Evolutionary conservation across 1,284 basidiomycete species (phyloP), one percentile per base, ranked within the genome.

Genomic region (Sphaerobolus stellatus): DNA sequence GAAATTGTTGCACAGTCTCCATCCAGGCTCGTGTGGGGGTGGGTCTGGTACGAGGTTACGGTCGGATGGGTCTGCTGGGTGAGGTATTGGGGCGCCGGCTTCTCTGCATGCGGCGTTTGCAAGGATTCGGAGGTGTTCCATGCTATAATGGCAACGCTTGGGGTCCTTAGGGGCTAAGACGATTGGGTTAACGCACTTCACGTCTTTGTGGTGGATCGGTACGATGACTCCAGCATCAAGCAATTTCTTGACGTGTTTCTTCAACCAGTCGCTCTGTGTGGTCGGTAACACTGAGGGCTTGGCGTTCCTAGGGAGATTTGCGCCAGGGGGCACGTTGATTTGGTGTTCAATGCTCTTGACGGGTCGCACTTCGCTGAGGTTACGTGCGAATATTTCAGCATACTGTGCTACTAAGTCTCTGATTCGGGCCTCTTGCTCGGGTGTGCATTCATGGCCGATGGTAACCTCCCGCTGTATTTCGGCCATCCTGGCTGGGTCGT

Each of bases 161-260:
- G 34, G 18, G 4, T 56, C 56, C 46, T 63, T 62, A 8, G 59
- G 57, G 4, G 54, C 59, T 11, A 63, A 47, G 29, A 43, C 56
- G 6, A 47, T 61, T 9, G 54, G 51, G 1, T 51, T 48, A 4
- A 60, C 48, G 29, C 53, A 56, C 16, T 51, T 54, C 28, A 62
- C 54, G 9, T 59, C 47, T 13, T 56, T 52, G 9, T 56, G 48
- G 1, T 48, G 33, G 3, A 59, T 50, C 9, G 40, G 43, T 20
- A 30, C 27, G n/a, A 62, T 45, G n/a, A 61, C 56, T 7, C 43
- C 40, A n/a, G n/a, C n/a, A n/a, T 3, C 16, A 20, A 59, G 52
- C 40, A 63, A 48, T 3, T 59, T 54, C 27, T 62, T 57, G 2
- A 62, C 18, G 3, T 27, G 40, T 13, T 25, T 49, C 33, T 55